phyloP scores from a whole-genome alignment of 2,329 filamentous ascomycete genomes.

The Nigrograna mackinnonii region DNA sequence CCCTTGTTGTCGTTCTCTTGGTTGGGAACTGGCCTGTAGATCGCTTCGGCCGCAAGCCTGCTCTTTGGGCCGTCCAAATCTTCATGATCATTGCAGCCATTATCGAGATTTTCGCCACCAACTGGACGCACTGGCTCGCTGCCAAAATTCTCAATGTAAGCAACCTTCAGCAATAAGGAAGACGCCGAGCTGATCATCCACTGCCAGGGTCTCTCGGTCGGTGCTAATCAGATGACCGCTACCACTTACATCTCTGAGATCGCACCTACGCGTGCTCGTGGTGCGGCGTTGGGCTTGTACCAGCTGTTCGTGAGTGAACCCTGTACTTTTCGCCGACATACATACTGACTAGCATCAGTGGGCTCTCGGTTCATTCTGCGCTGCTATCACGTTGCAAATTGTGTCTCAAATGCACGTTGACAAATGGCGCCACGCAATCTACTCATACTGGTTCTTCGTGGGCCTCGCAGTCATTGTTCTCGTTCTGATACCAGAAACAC shows the following conservation, averaged over 20 bases:
- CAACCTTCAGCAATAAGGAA: no score
- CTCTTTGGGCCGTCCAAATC: slow-evolving; percentile 9
- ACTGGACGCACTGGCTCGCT: neutral
- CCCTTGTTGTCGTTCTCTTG: no score
- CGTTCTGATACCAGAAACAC: slow-evolving; percentile 3
- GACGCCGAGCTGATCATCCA: no score
- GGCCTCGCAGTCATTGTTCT: slow-evolving; percentile 6
- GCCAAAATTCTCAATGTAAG: no score
- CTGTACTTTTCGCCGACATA: slow-evolving; percentile 9
- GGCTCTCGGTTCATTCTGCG: slow-evolving; percentile 9
- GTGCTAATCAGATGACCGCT: slow-evolving; percentile 7
- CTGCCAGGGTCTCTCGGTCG: slow-evolving; percentile 9
- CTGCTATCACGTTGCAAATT: slow-evolving; percentile 4
- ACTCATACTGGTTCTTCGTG: slow-evolving; percentile 10
- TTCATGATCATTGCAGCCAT: slow-evolving; percentile 5
- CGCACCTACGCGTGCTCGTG: slow-evolving; percentile 9
- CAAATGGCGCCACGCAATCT: slow-evolving; percentile 8
- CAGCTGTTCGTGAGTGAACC: no score
- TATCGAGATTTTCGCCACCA: neutral
- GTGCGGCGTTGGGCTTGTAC: slow-evolving; percentile 4
- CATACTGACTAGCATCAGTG: no score
- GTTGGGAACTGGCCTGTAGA: no score
- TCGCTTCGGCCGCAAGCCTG: slow-evolving; percentile 9
- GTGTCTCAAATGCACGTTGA: slow-evolving; percentile 3
- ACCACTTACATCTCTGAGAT: slow-evolving; percentile 12